Base-by-base conservation (phyloP, 2,329 filamentous ascomycete species). In the Septoria petroselini region DNA sequence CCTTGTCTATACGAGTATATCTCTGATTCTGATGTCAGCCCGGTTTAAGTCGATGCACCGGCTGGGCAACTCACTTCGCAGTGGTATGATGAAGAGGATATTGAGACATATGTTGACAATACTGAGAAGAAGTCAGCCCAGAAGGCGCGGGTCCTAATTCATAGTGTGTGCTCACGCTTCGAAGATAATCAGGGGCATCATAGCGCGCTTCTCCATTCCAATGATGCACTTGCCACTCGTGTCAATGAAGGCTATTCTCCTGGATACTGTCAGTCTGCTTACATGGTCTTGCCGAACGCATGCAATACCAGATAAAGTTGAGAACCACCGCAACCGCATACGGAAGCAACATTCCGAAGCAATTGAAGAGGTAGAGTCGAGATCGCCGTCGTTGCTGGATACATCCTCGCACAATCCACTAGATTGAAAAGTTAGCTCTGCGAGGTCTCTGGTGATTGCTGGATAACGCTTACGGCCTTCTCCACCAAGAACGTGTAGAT, bases 341-440 rank as follows among this genome's bases (percentile, higher is more conserved):
- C 27, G 53, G 53, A 14, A 50, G 17, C 9, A 55, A 25, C 53
- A 55, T 55, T 4, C 45, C 53, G 25, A 52, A 55, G 42, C 46
- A 55, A 23, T 55, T 55, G 53, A 55, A 50, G 4, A 50, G 29
- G 29, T 55, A 52, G 11, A 55, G 41, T 8, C n/a, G n/a, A n/a
- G n/a, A n/a, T n/a, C n/a, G n/a, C n/a, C n/a, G n/a, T n/a, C 43
- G 45, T 0, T 49, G 52, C 9, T 47, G 41, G 8, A 21, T 29
- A 2, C 53, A 44, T 40, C 53, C 53, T 44, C 49, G 41, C 7
- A 52, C 49, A 33, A 50, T 37, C 53, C 53, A 55, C 53, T 55
- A n/a, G n/a, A 5, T 6, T 41, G 5, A 46, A 44, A 14, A 45
- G 17, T 21, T 15, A 9, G 11, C 4, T 11, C 17, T 6, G 14